Evolutionary conservation across 2,329 filamentous ascomycete species (phyloP), one percentile per base, ranked within the genome.

Genomic region (Bisporella sp.): DNA sequence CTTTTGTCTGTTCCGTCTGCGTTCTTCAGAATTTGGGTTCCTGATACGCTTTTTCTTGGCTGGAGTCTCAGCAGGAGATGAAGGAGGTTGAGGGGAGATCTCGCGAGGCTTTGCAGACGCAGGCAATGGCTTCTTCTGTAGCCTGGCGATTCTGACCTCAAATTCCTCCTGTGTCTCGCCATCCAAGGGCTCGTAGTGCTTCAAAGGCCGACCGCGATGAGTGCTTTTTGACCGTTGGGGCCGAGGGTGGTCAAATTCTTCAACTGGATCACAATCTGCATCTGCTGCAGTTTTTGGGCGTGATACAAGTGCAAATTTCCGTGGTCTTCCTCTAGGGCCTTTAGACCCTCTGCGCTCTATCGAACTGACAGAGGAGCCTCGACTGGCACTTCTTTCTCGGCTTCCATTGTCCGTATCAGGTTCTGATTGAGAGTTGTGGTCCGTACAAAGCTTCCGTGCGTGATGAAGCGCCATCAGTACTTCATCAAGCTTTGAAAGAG

Each of bases 391-490:
- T 33, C 42, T 39, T 12, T 50, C 45, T 21, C 39, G 35, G 28
- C 39, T 45, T 32, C 61, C 55, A 7, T 51, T 46, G n/a, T 66
- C 67, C 13, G 58, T 52, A 21, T 65, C 63, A 5, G 58, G 61
- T 21, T 67, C 64, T 11, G 64, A 62, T 41, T 62, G 53, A n/a
- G 59, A 59, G 33, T 60, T 55, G 35, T 61, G 63, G 49, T 64
- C 64, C 32, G 58, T 56, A 47, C 76, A 78, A 3, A 81, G 76
- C 41, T 78, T 69, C 37, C 84, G 78, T 1, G 79, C 75, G 52
- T 83, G 79, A 62, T 91, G 88, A 11, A 97, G 73, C 4, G 83
- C 79, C 31, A 75, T 72, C 5, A 96, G 75, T 1, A 92, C 74
- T 5, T 72, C 66, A 59, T 96, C 89, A 1, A 96, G 64, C 35